Evolutionary conservation across 768 basidiomycete species (phyloP), one percentile per base, ranked within the genome.

Genomic region (Auriscalpium vulgare): DNA sequence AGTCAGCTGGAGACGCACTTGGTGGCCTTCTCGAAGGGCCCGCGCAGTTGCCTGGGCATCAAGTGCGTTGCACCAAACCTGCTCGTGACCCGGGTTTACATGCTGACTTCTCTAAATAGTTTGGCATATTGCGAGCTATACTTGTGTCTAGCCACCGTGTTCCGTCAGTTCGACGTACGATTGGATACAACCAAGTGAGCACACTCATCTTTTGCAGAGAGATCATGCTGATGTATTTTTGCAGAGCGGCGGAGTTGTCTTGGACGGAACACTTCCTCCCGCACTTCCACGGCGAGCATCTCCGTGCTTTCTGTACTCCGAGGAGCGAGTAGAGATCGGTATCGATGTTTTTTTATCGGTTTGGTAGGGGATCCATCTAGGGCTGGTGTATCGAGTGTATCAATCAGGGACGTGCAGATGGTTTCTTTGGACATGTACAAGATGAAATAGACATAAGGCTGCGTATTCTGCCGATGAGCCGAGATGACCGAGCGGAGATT

Each of bases 91-190:
- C 14, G 14, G 43, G 35, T n/a, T n/a, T n/a, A n/a, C n/a, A 13
- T 17, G 13, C 14, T 14, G 17, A 29, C n/a, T 10, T 35, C 19
- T 34, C 37, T 46, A 10, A 29, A 46, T n/a, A 54, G 53, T 37
- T 36, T 54, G 14, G 53, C 53, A 7, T 54, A 54, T 21, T 54
- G 53, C 46, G 45, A 54, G 37, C 29, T 54, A 13, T 54, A 54
- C 45, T 19, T 44, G 4, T 37, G 23, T 10, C 40, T 55, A 5
- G 48, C 38, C 10, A 34, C 38, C 48, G 23, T 50, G 37, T 50
- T 55, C 48, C 54, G 55, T 37, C 55, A 45, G n/a, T 55, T 55
- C 35, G 48, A 50, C 37, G 13, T 55, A 10, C 48, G 29, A 16
- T 7, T 50, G n/a, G 48, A 50, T 17, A 23, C 44, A 37, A 48